phyloP scores from a whole-genome alignment of 768 basidiomycete genomes.

The Amanita thiersii region DNA sequence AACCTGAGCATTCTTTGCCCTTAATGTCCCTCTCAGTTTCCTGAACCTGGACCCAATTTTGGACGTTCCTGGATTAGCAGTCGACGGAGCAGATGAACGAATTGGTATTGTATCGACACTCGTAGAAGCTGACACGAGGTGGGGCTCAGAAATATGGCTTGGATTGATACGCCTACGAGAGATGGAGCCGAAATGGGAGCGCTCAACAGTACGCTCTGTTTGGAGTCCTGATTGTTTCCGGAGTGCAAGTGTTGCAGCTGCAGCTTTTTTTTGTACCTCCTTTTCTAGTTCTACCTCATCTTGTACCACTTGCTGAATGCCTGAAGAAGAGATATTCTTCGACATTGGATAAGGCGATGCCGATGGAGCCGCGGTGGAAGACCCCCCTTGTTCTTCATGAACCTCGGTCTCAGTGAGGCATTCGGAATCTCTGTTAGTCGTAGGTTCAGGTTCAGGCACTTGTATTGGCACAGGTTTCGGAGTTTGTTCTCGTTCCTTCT shows the following conservation, averaged over 20 bases:
- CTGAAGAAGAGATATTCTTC: no score
- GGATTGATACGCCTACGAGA: slow-evolving; percentile 54
- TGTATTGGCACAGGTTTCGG: slow-evolving; percentile 14
- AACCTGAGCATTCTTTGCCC: slow-evolving; percentile 36
- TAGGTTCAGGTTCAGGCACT: slow-evolving; percentile 11
- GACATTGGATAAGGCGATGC: slow-evolving; percentile 26
- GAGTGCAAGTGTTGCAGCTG: slow-evolving; percentile 57
- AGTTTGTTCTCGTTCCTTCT: slow-evolving; percentile 16
- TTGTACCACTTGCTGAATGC: no score
- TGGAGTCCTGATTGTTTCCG: slow-evolving; percentile 39
- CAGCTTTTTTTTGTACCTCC: slow-evolving; percentile 61
- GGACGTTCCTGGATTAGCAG: slow-evolving; percentile 35
- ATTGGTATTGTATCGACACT: slow-evolving; percentile 63
- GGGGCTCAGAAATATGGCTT: slow-evolving; percentile 59
- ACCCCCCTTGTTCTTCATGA: no score
- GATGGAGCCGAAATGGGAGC: slow-evolving; percentile 18
- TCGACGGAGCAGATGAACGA: slow-evolving; percentile 40
- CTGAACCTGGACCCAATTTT: slow-evolving; percentile 71
- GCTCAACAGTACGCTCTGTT: slow-evolving; percentile 2
- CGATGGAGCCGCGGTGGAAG: slow-evolving; percentile 10
- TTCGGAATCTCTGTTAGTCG: slow-evolving; percentile 1
- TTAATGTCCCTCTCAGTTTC: slow-evolving; percentile 60
- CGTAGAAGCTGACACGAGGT: slow-evolving; percentile 57
- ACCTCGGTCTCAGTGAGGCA: slow-evolving; percentile 2
- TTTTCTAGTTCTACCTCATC: slow-evolving; percentile 49